A percentile compares a stretch with the other conserved stretches of the same genome.
These are phyloP conservation scores for Populus trichocarpa DNA, from an alignment of 441 rosid species.

Conservation along the genomic window DNA sequence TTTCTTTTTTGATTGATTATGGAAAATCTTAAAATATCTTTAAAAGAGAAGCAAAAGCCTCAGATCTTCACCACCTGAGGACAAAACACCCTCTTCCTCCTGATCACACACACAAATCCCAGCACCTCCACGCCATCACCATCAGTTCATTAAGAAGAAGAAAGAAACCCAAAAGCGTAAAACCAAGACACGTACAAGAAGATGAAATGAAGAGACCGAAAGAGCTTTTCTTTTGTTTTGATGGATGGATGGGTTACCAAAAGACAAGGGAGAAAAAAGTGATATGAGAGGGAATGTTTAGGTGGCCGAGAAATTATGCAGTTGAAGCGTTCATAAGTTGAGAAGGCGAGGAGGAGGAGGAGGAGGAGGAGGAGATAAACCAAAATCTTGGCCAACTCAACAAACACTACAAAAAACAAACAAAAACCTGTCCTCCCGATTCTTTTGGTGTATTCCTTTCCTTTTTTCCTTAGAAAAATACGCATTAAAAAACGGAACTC, in stretches of 20 bases:
- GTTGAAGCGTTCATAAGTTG: slow-evolving; percentile 72
- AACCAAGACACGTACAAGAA: not conserved
- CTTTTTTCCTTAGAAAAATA: not conserved
- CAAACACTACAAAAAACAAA: not conserved
- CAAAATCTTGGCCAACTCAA: slow-evolving; percentile 36
- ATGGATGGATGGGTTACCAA: not conserved
- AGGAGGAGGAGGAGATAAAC: no score
- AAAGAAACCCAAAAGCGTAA: not conserved
- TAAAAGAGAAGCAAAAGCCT: slow-evolving; percentile 25
- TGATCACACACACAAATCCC: slow-evolving; percentile 14
- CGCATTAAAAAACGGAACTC: not conserved
- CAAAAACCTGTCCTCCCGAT: slow-evolving; percentile 13
- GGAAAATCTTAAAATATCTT: not conserved
- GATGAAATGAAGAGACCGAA: not conserved
- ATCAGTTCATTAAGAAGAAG: not conserved
- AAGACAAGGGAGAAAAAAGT: not conserved
- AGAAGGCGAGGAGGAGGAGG: not conserved
- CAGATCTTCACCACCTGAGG: slow-evolving; percentile 75
- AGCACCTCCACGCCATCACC: not conserved
- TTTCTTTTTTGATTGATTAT: not conserved
- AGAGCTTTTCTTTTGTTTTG: not conserved
- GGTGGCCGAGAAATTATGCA: slow-evolving; percentile 58
- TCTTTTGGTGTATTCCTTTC: slow-evolving; percentile 12
- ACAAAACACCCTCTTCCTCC: slow-evolving; percentile 17
- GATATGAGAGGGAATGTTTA: not conserved